Conservation (phyloP, 768 basidiomycete species). For the Leucosporidium yakuticum region DNA sequence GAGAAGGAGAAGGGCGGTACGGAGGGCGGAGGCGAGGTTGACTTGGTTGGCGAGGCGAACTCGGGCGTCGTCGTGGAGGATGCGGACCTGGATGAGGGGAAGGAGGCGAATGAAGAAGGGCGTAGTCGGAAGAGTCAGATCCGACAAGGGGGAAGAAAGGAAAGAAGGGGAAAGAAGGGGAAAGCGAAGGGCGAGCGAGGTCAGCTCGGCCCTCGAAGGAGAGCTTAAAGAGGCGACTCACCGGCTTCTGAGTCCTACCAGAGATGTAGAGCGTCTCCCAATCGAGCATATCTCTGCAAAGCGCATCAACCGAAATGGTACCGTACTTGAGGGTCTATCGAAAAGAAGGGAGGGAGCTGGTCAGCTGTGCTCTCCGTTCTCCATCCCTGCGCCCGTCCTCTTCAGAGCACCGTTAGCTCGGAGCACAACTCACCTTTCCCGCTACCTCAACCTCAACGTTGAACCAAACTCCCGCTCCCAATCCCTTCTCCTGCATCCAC, state of each 20-base stretch:
- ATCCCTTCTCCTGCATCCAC: constrained; percentile 54
- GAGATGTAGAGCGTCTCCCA: constrained; percentile 92
- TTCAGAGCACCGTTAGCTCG: not conserved
- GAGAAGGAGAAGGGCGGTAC: constrained; percentile 80
- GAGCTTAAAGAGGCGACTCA: constrained; percentile 26
- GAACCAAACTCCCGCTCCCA: constrained; percentile 85
- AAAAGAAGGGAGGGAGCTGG: not conserved
- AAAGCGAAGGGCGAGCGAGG: no score
- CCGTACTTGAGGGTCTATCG: constrained; percentile 89
- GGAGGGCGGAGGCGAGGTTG: constrained; percentile 83
- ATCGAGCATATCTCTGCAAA: constrained; percentile 82
- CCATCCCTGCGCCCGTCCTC: not conserved
- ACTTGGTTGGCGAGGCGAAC: constrained; percentile 87
- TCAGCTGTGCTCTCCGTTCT: not conserved
- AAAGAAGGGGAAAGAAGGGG: no score
- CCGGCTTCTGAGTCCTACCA: constrained; percentile 95
- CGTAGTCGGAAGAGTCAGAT: not conserved
- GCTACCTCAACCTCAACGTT: constrained; percentile 80
- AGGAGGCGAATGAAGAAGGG: constrained; percentile 4
- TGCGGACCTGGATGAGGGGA: constrained; percentile 52
- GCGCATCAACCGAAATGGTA: constrained; percentile 79
- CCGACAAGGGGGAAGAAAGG: not conserved
- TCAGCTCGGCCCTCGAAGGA: not conserved
- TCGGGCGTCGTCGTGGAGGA: constrained; percentile 85
- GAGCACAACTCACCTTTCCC: constrained; percentile 61